Evolutionary conservation across 1,139 yeast species (phyloP).

Genomic region (Zygotorulaspora mrakii): DNA sequence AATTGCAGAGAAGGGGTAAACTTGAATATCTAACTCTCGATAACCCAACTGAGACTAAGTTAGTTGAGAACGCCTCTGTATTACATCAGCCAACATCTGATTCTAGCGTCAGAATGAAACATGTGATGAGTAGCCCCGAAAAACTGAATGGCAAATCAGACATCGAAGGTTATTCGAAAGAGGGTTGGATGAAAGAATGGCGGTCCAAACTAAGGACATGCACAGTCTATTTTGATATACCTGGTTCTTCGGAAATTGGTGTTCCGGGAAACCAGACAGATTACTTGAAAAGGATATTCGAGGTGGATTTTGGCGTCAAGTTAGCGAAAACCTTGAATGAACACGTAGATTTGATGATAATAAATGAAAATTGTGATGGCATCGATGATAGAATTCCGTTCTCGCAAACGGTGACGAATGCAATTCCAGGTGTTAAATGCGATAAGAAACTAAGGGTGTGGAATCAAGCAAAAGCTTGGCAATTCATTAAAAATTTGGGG

Average conservation of each 20-base stretch:
- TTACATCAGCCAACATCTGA: no score
- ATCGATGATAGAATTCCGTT: constrained; percentile 1
- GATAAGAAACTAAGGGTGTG: constrained; percentile 19
- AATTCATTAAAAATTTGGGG: constrained; percentile 19
- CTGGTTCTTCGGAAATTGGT: not conserved
- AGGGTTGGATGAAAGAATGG: constrained; percentile 12
- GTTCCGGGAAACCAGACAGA: constrained; percentile 1
- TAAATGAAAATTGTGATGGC: not conserved
- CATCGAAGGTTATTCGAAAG: constrained; percentile 1
- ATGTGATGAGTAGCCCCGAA: constrained; percentile 3
- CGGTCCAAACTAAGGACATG: constrained; percentile 1
- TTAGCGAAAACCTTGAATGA: constrained; percentile 8
- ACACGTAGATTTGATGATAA: constrained; percentile 10
- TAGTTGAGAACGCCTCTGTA: no score
- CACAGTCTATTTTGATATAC: constrained; percentile 1
- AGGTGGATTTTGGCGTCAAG: constrained; percentile 7
- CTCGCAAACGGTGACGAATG: constrained; percentile 2
- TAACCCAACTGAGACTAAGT: not conserved
- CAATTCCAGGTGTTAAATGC: constrained; percentile 1
- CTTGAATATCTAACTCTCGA: constrained; percentile 18
- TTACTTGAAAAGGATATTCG: constrained; percentile 7
- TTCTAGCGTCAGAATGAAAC: no score
- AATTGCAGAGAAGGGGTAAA: constrained; percentile 26
- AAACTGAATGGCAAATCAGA: not conserved
- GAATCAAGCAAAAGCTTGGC: constrained; percentile 17